These are phyloP conservation scores for Komagataella ulmi DNA, from an alignment of 805 yeast species.

Conservation along the genomic window DNA sequence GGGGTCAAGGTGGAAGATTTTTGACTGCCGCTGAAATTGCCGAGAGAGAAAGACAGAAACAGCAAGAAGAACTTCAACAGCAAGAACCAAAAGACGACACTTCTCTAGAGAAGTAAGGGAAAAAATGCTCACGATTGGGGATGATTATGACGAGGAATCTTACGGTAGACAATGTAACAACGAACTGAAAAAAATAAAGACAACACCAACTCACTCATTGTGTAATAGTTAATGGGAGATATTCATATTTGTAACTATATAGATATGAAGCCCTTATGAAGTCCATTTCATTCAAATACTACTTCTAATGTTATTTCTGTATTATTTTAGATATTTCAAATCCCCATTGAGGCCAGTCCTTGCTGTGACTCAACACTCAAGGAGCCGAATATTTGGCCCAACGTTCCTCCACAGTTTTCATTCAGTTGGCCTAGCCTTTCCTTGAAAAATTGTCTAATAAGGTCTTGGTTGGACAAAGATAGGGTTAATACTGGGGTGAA, in stretches of 20 bases:
- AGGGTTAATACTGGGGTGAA: conserved; percentile 55
- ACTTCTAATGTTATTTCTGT: not conserved
- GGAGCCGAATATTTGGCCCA: not conserved
- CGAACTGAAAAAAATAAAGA: conserved; percentile 1
- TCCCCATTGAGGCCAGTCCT: not conserved
- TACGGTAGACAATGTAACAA: not conserved
- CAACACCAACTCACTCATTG: not conserved
- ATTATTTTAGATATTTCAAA: not conserved
- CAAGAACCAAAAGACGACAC: not conserved
- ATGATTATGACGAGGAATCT: conserved; percentile 1
- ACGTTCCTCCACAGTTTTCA: not conserved
- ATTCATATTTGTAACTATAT: not conserved
- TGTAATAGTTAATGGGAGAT: not conserved
- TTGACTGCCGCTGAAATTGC: conserved; percentile 89
- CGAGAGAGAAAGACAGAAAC: conserved; percentile 37
- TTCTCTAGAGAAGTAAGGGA: not conserved
- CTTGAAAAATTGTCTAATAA: conserved; percentile 21
- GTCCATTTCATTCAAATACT: not conserved
- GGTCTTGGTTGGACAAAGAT: conserved; percentile 17
- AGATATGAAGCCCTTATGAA: not conserved
- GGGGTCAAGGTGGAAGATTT: conserved; percentile 98
- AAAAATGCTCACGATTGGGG: conserved; percentile 3
- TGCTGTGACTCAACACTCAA: conserved; percentile 1
- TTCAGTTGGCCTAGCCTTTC: conserved; percentile 1
- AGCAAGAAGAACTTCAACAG: conserved; percentile 9